Evolutionary conservation across 2,329 filamentous ascomycete genomes (phyloP).

Genomic region (Coleophoma cylindrospora): DNA sequence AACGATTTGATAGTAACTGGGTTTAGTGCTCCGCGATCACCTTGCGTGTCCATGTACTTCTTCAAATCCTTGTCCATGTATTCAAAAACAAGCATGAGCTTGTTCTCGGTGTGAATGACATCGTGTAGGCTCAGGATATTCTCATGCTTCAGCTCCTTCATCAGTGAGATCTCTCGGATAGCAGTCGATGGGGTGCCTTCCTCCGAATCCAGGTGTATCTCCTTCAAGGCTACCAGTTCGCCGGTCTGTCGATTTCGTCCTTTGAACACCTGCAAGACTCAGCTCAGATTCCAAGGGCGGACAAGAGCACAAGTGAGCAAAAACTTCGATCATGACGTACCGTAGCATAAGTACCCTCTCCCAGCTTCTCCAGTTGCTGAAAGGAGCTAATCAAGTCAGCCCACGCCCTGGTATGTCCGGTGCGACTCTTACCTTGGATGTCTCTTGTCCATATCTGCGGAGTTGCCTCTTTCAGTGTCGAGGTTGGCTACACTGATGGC

Average conservation of each 20-base stretch:
- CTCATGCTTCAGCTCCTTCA: constrained; percentile 99
- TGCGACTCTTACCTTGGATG: constrained; percentile 60
- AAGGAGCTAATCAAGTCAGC: constrained; percentile 55
- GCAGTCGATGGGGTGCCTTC: constrained; percentile 96
- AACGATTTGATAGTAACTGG: constrained; percentile 94
- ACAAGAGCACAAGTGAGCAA: background rate
- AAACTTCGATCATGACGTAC: constrained; percentile 40
- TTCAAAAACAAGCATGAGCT: constrained; percentile 98
- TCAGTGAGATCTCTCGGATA: constrained; percentile 96
- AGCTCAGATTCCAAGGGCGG: constrained; percentile 11
- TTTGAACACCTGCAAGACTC: constrained; percentile 77
- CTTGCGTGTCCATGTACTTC: constrained; percentile 95
- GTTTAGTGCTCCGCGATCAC: constrained; percentile 84
- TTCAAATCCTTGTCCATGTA: constrained; percentile 98
- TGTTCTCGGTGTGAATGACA: constrained; percentile 99
- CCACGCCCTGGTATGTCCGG: background rate
- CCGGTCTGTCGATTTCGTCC: constrained; percentile 95
- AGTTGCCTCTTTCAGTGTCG: constrained; percentile 13
- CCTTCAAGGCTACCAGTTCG: constrained; percentile 93
- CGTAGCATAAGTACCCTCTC: constrained; percentile 97
- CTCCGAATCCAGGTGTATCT: constrained; percentile 97
- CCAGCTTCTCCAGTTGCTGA: constrained; percentile 98
- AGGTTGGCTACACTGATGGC: constrained; percentile 27
- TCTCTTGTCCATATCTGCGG: constrained; percentile 72
- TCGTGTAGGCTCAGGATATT: constrained; percentile 97